A percentile compares a stretch with the other conserved stretches of the same genome.
phyloP scores from a whole-genome alignment of 257 asterid species.

The Ilex aquifolium region DNA sequence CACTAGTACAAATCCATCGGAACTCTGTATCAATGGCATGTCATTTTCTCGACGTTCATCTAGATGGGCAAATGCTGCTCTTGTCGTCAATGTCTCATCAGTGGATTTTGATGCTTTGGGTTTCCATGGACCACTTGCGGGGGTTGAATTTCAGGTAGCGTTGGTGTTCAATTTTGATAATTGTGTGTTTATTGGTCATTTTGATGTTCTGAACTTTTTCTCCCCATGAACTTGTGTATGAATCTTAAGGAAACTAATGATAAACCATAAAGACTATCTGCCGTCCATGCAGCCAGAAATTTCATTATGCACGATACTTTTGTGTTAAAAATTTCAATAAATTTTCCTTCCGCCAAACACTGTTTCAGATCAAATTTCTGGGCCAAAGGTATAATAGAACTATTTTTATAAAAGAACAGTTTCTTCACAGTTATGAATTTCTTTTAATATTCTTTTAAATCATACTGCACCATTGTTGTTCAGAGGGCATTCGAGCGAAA shows the following conservation, averaged over 20 bases:
- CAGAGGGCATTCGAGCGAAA: conserved; percentile 66
- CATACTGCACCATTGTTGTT: conserved; percentile 8
- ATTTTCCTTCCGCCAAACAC: too few species aligned
- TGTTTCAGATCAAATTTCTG: too few species aligned
- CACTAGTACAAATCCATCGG: conserved; percentile 84
- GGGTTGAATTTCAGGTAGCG: conserved; percentile 85
- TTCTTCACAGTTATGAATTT: neutral
- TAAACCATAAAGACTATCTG: too few species aligned
- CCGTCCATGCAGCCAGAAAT: too few species aligned
- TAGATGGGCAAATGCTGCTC: conserved; percentile 94
- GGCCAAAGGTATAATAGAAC: too few species aligned
- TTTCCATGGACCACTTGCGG: conserved; percentile 80
- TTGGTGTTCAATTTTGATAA: conserved; percentile 3
- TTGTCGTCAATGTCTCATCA: conserved; percentile 68
- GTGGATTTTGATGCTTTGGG: conserved; percentile 62
- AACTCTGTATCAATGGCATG: conserved; percentile 92
- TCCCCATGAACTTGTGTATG: neutral
- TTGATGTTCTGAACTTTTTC: conserved; percentile 1
- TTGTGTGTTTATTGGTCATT: conserved; percentile 1
- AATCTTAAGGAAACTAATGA: too few species aligned
- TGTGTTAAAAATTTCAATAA: too few species aligned
- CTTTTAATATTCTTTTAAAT: neutral
- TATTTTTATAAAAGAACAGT: too few species aligned
- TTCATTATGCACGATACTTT: too few species aligned
- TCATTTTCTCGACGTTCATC: conserved; percentile 92